A percentile compares a stretch with the other conserved stretches of the same genome.
These are phyloP conservation scores for Rhizopogon rudus DNA, from an alignment of 768 basidiomycete species.

Conservation along the genomic window DNA sequence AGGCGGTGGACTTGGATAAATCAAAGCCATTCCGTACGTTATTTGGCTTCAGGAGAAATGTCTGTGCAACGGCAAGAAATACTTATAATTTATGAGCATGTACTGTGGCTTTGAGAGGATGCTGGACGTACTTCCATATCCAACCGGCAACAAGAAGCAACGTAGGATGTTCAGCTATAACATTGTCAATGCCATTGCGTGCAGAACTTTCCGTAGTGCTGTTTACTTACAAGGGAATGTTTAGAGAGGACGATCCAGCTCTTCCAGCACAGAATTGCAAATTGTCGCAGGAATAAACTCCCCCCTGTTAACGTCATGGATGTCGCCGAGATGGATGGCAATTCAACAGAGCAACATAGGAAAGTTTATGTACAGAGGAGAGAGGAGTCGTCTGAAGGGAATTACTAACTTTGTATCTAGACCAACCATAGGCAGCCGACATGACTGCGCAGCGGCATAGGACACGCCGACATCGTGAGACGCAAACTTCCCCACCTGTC, in stretches of 20 bases:
- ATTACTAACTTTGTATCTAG: neutral
- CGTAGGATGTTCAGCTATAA: conserved; percentile 52
- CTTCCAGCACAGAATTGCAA: conserved; percentile 59
- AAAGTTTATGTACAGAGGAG: neutral
- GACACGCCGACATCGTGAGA: no score
- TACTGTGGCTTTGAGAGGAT: no score
- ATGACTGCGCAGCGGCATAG: no score
- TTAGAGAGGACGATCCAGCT: conserved; percentile 71
- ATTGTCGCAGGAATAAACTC: conserved; percentile 55
- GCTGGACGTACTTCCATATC: conserved; percentile 40
- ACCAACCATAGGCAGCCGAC: no score
- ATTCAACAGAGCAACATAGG: neutral
- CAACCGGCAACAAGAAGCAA: conserved; percentile 60
- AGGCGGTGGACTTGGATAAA: neutral
- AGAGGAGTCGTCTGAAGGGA: neutral
- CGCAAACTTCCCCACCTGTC: no score
- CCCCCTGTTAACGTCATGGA: conserved; percentile 11
- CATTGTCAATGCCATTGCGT: neutral
- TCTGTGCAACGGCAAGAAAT: conserved; percentile 61
- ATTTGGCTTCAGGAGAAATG: conserved; percentile 51
- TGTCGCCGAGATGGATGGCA: neutral
- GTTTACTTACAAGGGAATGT: conserved; percentile 51
- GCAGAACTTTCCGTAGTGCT: neutral
- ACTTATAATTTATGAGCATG: conserved; percentile 18
- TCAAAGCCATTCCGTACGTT: conserved; percentile 38